Evolutionary conservation across 2,329 filamentous ascomycete species (phyloP), one percentile per base, ranked within the genome.

Genomic region (Ophiostoma populinum): DNA sequence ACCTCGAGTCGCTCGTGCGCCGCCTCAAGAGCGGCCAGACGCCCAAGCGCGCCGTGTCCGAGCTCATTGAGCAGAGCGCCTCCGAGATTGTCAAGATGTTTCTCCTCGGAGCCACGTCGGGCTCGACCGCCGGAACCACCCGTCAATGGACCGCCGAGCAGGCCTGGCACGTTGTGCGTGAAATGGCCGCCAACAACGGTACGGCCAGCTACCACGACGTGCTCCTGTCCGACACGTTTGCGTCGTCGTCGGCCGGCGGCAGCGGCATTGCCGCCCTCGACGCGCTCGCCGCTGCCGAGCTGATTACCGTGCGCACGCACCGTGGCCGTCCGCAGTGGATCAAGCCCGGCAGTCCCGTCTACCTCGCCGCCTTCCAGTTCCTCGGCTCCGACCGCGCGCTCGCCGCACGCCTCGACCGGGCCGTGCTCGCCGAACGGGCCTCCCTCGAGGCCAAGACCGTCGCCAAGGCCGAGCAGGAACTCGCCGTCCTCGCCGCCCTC

Each of bases 1-100:
- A 98, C 49, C 74, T 98, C 15, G 87, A 95, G 51, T 92, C 90
- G 49, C 71, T 98, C 28, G 80, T 86, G n/a, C 74, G 87, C 24
- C 70, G 90, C 13, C 79, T 98, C 46, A 82, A 83, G 55, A 74
- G 79, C 1, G 87, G 90, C 12, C 85, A 94, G 52, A 78, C 68
- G 2, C 90, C 90, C 1, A 68, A 66, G 43, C 67, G 78, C 45
- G 90, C 90, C 3, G 77, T 94, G 3, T 63, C 74, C 16, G 85
- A 93, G 43, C 95, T 98, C 42, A 79, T 93, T 36, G 75, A 82
- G 36, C 83, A 93, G 50, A 80, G 79, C 13, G 80, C 85, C 1
- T 81, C 80, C 0, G 90, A 95, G 50, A 86, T 95, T 32, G 60
- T 93, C 41, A 92, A 93, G 50, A 85, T 94, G 65, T 95, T 86